Conservation (phyloP, 345 rosid genomes). For the Zanthoxylum bungeanum region DNA sequence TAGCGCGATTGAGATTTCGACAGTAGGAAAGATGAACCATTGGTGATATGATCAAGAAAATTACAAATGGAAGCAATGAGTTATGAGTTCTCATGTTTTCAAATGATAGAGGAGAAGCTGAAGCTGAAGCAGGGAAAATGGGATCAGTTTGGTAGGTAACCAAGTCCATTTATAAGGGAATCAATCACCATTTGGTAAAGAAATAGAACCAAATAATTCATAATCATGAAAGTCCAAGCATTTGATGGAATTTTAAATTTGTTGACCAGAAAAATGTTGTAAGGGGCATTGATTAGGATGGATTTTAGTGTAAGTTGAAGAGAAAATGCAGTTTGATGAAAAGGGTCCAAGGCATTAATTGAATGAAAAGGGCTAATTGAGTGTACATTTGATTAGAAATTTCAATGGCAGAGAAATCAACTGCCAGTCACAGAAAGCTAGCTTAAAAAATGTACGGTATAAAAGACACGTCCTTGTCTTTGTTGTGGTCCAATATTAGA, state of each 20-base stretch:
- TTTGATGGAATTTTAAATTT: not conserved
- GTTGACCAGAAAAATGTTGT: constrained; percentile 4
- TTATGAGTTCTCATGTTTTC: constrained; percentile 20
- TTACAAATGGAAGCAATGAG: constrained; percentile 17
- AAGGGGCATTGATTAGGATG: not conserved
- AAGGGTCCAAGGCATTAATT: not conserved
- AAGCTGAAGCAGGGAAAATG: not conserved
- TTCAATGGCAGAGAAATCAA: not conserved
- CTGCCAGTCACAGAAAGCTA: not conserved
- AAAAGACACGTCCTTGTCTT: not conserved
- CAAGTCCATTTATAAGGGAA: constrained; percentile 17
- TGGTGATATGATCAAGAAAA: constrained; percentile 18
- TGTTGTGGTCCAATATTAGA: not conserved
- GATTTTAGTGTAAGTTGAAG: not conserved
- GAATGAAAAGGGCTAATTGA: not conserved
- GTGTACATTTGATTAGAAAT: constrained; percentile 2
- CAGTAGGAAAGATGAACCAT: constrained; percentile 22
- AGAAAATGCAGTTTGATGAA: not conserved
- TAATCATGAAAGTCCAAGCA: not conserved
- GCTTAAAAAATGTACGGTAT: not conserved
- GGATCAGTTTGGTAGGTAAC: not conserved
- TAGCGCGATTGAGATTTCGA: constrained; percentile 15
- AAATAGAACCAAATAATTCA: constrained; percentile 9
- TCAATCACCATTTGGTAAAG: no score
- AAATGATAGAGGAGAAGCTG: not conserved